Evolutionary conservation across 495 filamentous ascomycete species (phyloP), one percentile per base, ranked within the genome.

Genomic region (Jackrogersella minutella): DNA sequence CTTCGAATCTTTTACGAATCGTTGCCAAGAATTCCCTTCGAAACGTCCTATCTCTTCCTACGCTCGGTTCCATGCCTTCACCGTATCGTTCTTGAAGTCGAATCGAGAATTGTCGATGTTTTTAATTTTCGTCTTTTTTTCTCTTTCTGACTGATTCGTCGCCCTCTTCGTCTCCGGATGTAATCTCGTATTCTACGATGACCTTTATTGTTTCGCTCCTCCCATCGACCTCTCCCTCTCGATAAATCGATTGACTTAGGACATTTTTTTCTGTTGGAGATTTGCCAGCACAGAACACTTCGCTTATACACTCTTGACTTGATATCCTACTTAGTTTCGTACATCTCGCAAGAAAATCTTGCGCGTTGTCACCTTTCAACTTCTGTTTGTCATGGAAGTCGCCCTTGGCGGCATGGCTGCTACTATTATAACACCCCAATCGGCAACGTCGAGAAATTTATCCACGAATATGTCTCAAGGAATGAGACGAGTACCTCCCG

Each of bases 381-480:
- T 53, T 14, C 41, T 44, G 14, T 57, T 40, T 59, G 33, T 51
- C 57, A 74, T 74, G 72, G 61, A 73, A 44, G 63, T 71, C 21
- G 70, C 70, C 44, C 51, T 71, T 40, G 72, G 66, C 39, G 62
- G 72, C 43, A 73, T 73, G 72, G 72, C 66, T 19, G 60, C 72
- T 28, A 62, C 69, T 22, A 41, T 70, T 22, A 56, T 73, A 49
- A 61, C 64, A 53, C 70, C 63, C 64, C 70, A 68, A 59, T 54
- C 71, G 22, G 63, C 68, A 13, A 41, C 58, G 8, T 66, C 72
- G 43, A 68, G 80, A 68, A 76, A 76, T 21, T 46, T 79, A 47
- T 77, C 78, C 59, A 75, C 77, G 33, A 79, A 77, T 51, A 70
- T 79, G 60, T 71, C 75, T 28, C 75, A 77, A 53, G 78, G 71